Evolutionary conservation across 2,329 filamentous ascomycete genomes (phyloP).

Genomic region (Colletotrichum siamense): DNA sequence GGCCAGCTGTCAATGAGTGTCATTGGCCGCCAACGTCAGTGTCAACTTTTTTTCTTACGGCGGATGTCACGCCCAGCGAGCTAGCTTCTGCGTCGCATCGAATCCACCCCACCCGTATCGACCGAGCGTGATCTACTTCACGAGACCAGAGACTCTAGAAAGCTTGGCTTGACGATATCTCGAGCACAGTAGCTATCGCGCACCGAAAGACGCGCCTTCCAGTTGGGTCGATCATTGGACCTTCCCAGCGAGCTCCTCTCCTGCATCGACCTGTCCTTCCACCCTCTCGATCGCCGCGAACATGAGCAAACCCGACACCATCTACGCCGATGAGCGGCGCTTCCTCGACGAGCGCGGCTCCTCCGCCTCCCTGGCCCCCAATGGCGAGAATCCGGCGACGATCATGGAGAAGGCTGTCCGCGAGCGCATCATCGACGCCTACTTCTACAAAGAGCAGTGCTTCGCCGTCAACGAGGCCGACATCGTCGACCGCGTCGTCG

Average conservation of each 20-base stretch:
- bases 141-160: neutral
- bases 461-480: constrained; percentile 88
- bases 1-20: constrained; percentile 26
- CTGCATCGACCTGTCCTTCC: neutral
- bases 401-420: constrained; percentile 95
- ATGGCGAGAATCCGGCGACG: constrained; percentile 92
- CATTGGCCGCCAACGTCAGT: neutral
- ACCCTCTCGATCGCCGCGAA: constrained; percentile 17
- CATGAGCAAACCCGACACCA: constrained; percentile 55
- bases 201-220: neutral
- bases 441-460: constrained; percentile 99
- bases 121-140: constrained; percentile 2
- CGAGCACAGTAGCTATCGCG: neutral
- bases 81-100: neutral
- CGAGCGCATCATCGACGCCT: constrained; percentile 92
- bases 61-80: neutral
- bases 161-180: neutral
- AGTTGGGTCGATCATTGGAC: neutral
- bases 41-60: constrained; percentile 2
- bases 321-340: constrained; percentile 78
- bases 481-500: constrained; percentile 87
- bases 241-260: neutral
- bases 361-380: constrained; percentile 74
- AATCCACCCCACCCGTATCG: neutral
- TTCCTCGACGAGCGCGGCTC: constrained; percentile 94